Evolutionary conservation across 164 flowering plant species (phyloP).

Genomic region (Protea cynaroides): DNA sequence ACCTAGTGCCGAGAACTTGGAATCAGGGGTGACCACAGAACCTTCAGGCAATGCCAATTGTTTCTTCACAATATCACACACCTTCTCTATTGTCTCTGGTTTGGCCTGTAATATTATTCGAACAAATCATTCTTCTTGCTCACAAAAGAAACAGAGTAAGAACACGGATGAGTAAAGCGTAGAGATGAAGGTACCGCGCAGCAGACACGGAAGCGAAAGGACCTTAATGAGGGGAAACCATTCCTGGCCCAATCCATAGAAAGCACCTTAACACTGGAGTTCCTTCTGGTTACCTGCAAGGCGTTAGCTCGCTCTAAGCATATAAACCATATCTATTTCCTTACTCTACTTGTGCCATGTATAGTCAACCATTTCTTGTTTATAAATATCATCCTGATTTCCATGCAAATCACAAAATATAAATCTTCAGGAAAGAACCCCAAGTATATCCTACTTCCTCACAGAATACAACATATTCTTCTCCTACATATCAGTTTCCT

Average conservation of each 20-base stretch:
- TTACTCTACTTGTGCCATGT: neutral
- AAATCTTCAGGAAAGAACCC: too few relatives aligned
- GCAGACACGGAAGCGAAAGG: conserved; percentile 28
- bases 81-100: conserved; percentile 65
- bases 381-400: neutral
- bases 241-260: conserved; percentile 22
- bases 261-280: conserved; percentile 19
- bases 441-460: too few relatives aligned
- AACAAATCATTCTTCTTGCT: neutral
- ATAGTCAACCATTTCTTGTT: neutral
- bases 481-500: too few relatives aligned
- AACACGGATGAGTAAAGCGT: neutral
- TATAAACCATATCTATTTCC: neutral
- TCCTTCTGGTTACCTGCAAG: conserved; percentile 23
- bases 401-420: neutral
- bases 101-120: conserved; percentile 45
- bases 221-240: conserved; percentile 33
- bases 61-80: conserved; percentile 52
- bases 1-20: conserved; percentile 61
- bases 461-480: too few relatives aligned
- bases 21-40: conserved; percentile 36
- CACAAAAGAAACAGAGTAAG: neutral
- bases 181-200: conserved; percentile 25
- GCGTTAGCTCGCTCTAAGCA: neutral
- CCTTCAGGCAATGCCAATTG: conserved; percentile 53